These are phyloP conservation scores for Podaxis rugospora DNA, from an alignment of 768 basidiomycete genomes.

Conservation along the genomic window DNA sequence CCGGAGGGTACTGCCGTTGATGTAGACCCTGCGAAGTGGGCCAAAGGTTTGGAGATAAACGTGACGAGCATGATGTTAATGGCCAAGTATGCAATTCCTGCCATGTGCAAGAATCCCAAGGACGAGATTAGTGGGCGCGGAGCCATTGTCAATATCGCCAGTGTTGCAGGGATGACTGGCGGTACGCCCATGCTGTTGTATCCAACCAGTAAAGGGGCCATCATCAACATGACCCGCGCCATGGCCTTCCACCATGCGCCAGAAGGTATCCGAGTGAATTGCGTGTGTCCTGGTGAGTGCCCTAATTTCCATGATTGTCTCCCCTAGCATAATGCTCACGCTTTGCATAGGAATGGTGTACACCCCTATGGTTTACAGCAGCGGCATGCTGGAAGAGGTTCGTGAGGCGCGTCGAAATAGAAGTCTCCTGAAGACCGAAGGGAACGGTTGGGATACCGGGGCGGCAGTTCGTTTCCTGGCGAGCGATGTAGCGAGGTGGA, in stretches of 20 bases:
- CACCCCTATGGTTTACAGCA: constrained; percentile 37
- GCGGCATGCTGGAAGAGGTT: constrained; percentile 29
- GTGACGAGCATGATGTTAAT: constrained; percentile 42
- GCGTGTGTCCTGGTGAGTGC: constrained; percentile 34
- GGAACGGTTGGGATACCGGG: constrained; percentile 40
- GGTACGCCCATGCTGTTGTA: constrained; percentile 37
- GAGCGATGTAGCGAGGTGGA: constrained; percentile 39
- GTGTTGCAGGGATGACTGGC: constrained; percentile 32
- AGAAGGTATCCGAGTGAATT: constrained; percentile 35
- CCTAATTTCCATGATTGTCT: not conserved
- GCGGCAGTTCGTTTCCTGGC: constrained; percentile 35
- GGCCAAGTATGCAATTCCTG: constrained; percentile 37
- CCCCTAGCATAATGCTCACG: not conserved
- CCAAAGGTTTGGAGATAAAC: constrained; percentile 31
- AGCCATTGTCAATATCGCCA: constrained; percentile 37
- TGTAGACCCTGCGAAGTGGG: constrained; percentile 31
- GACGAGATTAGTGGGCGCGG: constrained; percentile 29
- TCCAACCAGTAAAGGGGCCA: constrained; percentile 38
- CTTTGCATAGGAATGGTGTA: constrained; percentile 30
- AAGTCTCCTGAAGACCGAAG: constrained; percentile 36
- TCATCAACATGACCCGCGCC: constrained; percentile 40
- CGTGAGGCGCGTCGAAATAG: constrained; percentile 31
- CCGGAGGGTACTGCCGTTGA: constrained; percentile 34
- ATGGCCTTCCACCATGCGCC: constrained; percentile 40
- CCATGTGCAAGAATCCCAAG: constrained; percentile 33